Base-by-base conservation (phyloP, 345 rosid species). In the Citrus sp. region DNA sequence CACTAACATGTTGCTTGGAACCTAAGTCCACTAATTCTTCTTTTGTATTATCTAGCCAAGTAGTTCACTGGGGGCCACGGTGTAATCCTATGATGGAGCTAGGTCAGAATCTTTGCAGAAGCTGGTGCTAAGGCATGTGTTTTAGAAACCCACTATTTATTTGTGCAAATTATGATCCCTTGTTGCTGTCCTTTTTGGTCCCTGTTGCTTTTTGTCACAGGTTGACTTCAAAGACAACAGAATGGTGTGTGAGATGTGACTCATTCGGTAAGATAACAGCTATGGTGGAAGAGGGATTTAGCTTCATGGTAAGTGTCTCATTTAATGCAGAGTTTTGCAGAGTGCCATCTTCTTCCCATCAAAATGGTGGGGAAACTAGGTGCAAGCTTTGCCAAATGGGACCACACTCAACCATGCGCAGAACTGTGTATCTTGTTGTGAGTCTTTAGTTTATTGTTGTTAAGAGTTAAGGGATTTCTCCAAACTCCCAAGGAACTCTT, bases 61-160 rank as follows among this genome's bases (percentile, higher is more conserved):
- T 75, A 63, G 80, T 37, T 75, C 80, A 51, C 84, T 83, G 18
- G 86, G 82, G 77, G 88, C 85, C 78, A 79, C 78, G 70, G 88
- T 82, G 77, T 83, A 79, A 32, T 61, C 86, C 25, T 81, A 82
- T 82, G 93, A 86, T 75, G 89, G 87, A 84, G 88, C 81, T 82
- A 87, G 92, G 92, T 91, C 90, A 88, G 94, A 86, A 86, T 84
- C 88, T 85, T 79, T 84, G 87, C 92, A 82, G 82, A 88, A 79
- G 85, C 87, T 89, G 79, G 77, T 81, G 78, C 86, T 78, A 81
- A 89, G 94, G 93, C 92, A 86, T 85, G 90, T 82, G 68, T 79
- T 82, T 85, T 83, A 82, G 65, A 76, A 85, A 83, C 87, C 83
- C 79, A 12, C 40, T 12, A 59, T 73, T 82, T 73, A 69, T 60